Conservation (phyloP, 2,329 filamentous ascomycete species). For the Aspergillus novoparasiticus region DNA sequence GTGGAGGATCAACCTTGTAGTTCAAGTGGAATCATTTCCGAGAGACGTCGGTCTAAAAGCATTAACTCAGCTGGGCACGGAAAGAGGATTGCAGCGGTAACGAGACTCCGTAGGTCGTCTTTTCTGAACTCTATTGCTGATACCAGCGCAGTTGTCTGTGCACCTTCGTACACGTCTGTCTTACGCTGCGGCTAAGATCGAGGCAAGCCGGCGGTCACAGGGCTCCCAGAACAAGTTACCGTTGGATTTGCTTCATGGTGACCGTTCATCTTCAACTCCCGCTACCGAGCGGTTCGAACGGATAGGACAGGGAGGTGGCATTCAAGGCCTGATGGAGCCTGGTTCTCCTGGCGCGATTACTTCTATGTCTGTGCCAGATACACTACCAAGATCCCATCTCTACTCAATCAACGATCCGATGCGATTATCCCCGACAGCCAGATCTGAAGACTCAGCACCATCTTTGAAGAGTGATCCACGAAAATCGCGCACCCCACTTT, state of each 20-base stretch:
- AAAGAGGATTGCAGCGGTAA: constrained; percentile 78
- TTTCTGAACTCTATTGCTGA: constrained; percentile 22
- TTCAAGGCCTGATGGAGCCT: constrained; percentile 23
- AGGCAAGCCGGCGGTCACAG: constrained; percentile 78
- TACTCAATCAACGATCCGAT: constrained; percentile 9
- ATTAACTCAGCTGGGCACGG: constrained; percentile 69
- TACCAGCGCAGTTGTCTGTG: constrained; percentile 63
- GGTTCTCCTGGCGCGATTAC: constrained; percentile 26
- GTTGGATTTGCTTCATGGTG: constrained; percentile 68
- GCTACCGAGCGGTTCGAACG: constrained; percentile 56
- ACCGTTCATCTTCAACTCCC: constrained; percentile 61
- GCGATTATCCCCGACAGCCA: constrained; percentile 17
- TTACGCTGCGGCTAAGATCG: constrained; percentile 92
- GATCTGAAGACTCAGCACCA: constrained; percentile 16
- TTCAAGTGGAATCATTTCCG: constrained; percentile 37
- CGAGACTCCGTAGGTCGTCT: constrained; percentile 10
- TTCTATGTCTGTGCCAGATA: constrained; percentile 24
- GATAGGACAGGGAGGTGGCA: constrained; percentile 41
- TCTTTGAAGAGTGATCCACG: constrained; percentile 20
- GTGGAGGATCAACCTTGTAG: constrained; percentile 11
- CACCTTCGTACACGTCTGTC: constrained; percentile 82
- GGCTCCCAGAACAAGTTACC: constrained; percentile 78
- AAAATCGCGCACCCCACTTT: constrained; percentile 21
- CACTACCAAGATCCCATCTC: constrained; percentile 9
- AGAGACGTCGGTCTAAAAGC: constrained; percentile 66